Base-by-base conservation (phyloP, 2,329 filamentous ascomycete genomes). In the Paracamarosporium sp. region DNA sequence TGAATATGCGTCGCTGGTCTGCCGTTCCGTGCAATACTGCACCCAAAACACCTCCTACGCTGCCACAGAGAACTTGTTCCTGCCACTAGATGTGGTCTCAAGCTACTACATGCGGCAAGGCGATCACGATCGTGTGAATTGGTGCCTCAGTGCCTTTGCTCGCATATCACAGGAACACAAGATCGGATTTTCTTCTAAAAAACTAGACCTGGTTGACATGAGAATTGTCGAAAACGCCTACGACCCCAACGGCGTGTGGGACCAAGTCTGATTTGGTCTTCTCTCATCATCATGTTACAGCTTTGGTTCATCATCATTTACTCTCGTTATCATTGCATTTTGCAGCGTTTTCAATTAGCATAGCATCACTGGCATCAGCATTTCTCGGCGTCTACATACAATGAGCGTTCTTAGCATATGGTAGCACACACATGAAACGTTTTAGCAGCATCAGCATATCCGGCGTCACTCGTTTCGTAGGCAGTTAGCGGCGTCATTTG, bases 11-110 rank as follows among this genome's bases (percentile, higher is more conserved):
- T 59, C 56, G 7, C 48, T 67, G 0, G 57, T 68, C 17, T 67
- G 64, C 28, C 61, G 66, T 13, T 64, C 61, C 4, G 57, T 68
- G 3, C 62, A 65, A 28, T 68, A 59, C 46, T 64, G 64, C 43
- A 59, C 62, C 1, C 35, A 53, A 6, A 55, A 56, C 27, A 61
- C 54, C 7, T 59, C 55, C 8, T 67, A 58, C 41, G 64, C 64
- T n/a, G 46, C 61, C 1, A 46, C 60, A 11, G 66, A 68, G 50
- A 64, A 62, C 27, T 62, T 67, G 46, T 56, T 64, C n/a, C 12
- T 67, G 12, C 66, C 66, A 3, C 55, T 68, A 3, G 50, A 25
- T 25, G 48, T 60, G 1, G 59, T 62, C 2, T 44, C 56, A 4
- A 30, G 43, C 17, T 65, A 56, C 44, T 68, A 68, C 46, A 40